Evolutionary conservation across 305 asterid genomes (phyloP).

Genomic region (Vinca major): DNA sequence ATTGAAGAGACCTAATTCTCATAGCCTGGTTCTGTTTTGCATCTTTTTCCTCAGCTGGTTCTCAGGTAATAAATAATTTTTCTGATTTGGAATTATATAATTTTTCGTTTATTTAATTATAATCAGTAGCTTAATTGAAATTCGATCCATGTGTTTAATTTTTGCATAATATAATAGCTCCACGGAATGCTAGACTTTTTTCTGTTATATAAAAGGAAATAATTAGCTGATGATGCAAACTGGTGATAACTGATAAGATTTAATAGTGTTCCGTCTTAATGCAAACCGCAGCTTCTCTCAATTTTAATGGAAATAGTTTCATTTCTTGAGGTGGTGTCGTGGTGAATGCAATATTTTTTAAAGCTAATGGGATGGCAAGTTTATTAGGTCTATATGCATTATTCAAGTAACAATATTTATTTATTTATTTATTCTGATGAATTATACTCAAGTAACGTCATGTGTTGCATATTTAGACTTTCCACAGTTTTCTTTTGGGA

Average conservation of each 20-base stretch:
- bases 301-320: background rate
- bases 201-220: background rate
- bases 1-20: conserved; percentile 24
- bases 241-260: background rate
- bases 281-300: background rate
- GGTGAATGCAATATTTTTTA: background rate
- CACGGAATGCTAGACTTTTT: background rate
- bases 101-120: background rate
- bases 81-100: conserved; percentile 1
- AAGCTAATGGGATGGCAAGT: too few species aligned
- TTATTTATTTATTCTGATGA: background rate
- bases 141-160: background rate
- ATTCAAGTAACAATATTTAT: background rate
- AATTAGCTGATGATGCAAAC: background rate
- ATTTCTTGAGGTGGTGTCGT: background rate
- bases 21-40: conserved; percentile 23
- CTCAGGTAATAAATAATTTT: conserved; percentile 55
- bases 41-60: conserved; percentile 35
- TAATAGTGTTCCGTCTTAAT: background rate
- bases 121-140: background rate
- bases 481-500: background rate
- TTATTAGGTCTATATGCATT: background rate
- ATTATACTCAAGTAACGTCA: too few species aligned
- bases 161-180: background rate
- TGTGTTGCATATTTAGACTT: background rate